phyloP scores from a whole-genome alignment of 2,329 filamentous ascomycete species.

The Pestalotiopsis sp. region DNA sequence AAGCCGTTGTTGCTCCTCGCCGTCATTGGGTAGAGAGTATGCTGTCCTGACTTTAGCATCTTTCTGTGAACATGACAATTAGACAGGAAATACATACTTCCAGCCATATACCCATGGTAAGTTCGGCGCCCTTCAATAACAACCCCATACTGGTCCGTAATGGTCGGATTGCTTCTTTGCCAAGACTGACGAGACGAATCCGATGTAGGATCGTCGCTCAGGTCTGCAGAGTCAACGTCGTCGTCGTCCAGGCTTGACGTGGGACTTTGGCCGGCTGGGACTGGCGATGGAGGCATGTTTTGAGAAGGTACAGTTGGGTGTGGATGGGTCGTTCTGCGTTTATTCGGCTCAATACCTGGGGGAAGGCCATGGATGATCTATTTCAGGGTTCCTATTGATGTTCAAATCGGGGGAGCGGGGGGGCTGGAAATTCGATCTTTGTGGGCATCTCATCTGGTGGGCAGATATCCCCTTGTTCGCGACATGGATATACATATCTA shows the following conservation, averaged over 20 bases:
- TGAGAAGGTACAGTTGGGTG: background rate
- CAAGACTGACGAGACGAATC: background rate
- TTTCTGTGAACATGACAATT: background rate
- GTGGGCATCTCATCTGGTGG: background rate
- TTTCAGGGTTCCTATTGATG: background rate
- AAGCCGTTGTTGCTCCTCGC: conserved; percentile 1
- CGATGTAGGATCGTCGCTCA: background rate
- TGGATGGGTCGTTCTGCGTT: too few species aligned
- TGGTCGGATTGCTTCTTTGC: background rate
- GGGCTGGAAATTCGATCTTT: background rate
- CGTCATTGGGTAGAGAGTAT: conserved; percentile 2
- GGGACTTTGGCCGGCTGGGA: background rate
- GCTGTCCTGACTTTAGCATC: background rate
- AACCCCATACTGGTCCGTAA: background rate
- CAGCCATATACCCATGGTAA: conserved; percentile 1
- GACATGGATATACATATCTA: background rate
- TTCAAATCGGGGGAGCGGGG: background rate
- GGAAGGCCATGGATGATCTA: background rate
- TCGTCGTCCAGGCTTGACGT: background rate
- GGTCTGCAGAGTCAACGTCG: background rate
- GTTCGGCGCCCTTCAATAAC: background rate
- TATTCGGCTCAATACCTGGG: too few species aligned
- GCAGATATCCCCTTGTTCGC: background rate
- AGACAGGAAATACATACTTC: background rate
- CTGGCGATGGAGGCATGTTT: background rate